Percentiles rank a stretch among this genome's conserved stretches.
Conservation (phyloP, 192 early-diverging fungal genomes). For the Podila epigama region DNA sequence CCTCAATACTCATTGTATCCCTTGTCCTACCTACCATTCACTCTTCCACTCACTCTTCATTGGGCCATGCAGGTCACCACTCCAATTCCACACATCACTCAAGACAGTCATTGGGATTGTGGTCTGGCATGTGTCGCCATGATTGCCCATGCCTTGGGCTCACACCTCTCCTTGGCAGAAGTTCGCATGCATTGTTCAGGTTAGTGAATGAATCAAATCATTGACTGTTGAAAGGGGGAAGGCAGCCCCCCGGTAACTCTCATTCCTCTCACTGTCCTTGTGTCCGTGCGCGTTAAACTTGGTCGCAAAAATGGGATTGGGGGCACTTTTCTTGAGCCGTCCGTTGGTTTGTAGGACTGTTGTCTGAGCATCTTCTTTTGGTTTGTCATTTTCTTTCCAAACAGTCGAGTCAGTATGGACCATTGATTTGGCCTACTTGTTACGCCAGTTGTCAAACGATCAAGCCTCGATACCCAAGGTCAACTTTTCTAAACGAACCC, state of each 20-base stretch:
- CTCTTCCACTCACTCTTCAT: no score
- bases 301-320: no score
- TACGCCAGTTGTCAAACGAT: constrained; percentile 57
- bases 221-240: no score
- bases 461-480: constrained; percentile 56
- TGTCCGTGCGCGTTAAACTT: no score
- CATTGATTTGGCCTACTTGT: constrained; percentile 84
- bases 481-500: constrained; percentile 8
- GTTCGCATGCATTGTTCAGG: constrained; percentile 61
- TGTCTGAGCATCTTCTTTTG: no score
- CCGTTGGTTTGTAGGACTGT: no score
- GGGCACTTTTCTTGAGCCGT: no score
- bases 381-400: background rate
- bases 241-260: no score
- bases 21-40: no score
- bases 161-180: constrained; percentile 61
- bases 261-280: background rate
- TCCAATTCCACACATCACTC: constrained; percentile 37
- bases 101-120: constrained; percentile 82
- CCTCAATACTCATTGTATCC: no score
- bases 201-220: background rate
- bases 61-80: constrained; percentile 46
- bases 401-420: constrained; percentile 83
- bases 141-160: constrained; percentile 71
- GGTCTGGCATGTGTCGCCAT: constrained; percentile 87